Conservation (phyloP, 148 eudicot genomes). For the Linanthus parryae region DNA sequence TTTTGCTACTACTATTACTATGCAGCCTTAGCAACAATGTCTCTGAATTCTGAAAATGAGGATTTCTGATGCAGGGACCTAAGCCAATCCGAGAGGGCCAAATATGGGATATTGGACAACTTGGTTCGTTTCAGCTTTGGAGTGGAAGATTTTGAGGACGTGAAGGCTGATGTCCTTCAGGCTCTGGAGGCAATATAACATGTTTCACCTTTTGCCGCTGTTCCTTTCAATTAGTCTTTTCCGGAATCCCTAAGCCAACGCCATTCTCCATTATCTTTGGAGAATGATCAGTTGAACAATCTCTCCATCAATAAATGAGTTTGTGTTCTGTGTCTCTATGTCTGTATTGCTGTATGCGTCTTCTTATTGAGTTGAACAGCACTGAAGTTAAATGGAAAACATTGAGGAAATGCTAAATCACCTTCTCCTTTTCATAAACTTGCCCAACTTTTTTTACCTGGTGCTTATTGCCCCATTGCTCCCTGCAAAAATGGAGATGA, state of each 20-base stretch:
- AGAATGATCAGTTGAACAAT: neutral
- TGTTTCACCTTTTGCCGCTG: slow-evolving; percentile 16
- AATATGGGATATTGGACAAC: slow-evolving; percentile 69
- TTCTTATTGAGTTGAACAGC: neutral
- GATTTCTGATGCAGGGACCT: slow-evolving; percentile 53
- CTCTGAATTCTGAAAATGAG: too few species aligned
- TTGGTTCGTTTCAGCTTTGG: slow-evolving; percentile 90
- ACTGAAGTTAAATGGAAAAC: neutral
- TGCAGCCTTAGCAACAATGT: too few species aligned
- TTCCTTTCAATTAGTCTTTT: neutral
- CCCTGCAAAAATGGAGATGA: too few species aligned
- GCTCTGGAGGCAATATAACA: slow-evolving; percentile 60
- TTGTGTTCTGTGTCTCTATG: neutral
- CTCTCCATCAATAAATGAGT: neutral
- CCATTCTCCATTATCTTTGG: neutral
- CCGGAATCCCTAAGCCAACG: neutral
- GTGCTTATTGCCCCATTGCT: too few species aligned
- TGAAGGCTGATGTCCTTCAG: slow-evolving; percentile 76
- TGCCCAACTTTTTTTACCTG: too few species aligned
- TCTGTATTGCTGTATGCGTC: too few species aligned
- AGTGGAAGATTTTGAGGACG: slow-evolving; percentile 68
- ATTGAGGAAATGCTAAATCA: too few species aligned
- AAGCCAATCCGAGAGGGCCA: slow-evolving; percentile 54
- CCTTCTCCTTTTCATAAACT: too few species aligned
- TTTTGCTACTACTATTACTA: neutral